Base-by-base conservation (phyloP, 176 grass and related monocot species). In the Cenchrus purpureus region DNA sequence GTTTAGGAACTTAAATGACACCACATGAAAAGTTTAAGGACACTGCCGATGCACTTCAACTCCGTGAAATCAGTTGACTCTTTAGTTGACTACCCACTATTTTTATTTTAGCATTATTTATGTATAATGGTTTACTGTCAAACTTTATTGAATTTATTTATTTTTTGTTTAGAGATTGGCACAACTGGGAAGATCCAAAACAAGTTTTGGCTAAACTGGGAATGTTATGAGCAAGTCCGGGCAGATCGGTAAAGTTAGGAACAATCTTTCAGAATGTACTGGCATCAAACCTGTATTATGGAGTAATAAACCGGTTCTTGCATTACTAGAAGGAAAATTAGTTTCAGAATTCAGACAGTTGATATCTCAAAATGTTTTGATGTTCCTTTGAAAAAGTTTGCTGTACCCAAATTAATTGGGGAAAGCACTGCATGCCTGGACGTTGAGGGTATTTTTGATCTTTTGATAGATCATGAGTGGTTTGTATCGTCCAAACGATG, bases 251-350 rank as follows among this genome's bases (percentile, higher is more conserved):
- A 25, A 51, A 60, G 7, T 54, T 52, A 50, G 68, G 25, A n/a
- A 71, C 20, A 57, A 6, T 28, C 57, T 86, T 71, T 50, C 71
- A 71, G 44, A 70, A 78, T 59, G 28, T 40, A 40, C 45, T 53
- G 12, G 12, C 67, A 68, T 15, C 34, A 11, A 15, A 71, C 31
- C 14, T 72, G 56, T 65, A 54, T 25, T 65, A 34, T 83, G 48
- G 69, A 83, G 71, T 49, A 48, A 83, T 83, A 72, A 40, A 83
- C 34, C 3, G 42, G 44, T 55, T 65, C 55, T 34, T 88, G 15
- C 64, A 78, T 63, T 58, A 8, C 34, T 63, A 71, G n/a, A 64
- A 78, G 10, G 43, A 28, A 34, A 69, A 71, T 16, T 77, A 14
- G 28, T 82, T 67, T 49, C 73, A 65, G 45, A 77, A 77, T 57